These are phyloP conservation scores for Crucibulum laeve DNA, from an alignment of 768 basidiomycete genomes.

Conservation along the genomic window DNA sequence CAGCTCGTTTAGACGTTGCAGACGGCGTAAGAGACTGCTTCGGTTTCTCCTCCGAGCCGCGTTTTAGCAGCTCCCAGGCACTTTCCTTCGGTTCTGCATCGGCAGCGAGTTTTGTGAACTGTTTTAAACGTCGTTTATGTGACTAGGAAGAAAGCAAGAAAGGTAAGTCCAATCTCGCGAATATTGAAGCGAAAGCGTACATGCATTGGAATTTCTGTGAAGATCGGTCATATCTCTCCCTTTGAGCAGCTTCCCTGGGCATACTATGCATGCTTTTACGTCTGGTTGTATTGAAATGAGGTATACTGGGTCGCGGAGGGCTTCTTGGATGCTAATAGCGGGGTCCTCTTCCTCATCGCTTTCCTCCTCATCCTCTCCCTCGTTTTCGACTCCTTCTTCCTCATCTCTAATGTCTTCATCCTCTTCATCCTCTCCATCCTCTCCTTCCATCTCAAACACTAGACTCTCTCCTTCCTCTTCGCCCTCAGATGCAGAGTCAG, in stretches of 20 bases:
- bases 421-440: constrained; percentile 17
- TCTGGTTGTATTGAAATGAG: constrained; percentile 51
- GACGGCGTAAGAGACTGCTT: constrained; percentile 15
- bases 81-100: constrained; percentile 36
- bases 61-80: constrained; percentile 40
- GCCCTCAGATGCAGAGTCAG: constrained; percentile 19
- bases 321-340: constrained; percentile 52
- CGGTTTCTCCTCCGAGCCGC: constrained; percentile 20
- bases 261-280: constrained; percentile 57
- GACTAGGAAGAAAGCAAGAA: constrained; percentile 35
- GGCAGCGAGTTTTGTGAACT: constrained; percentile 38
- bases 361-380: constrained; percentile 20
- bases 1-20: constrained; percentile 50
- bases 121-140: constrained; percentile 57
- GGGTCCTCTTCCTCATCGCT: constrained; percentile 30
- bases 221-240: constrained; percentile 46
- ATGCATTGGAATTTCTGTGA: constrained; percentile 62
- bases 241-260: constrained; percentile 73
- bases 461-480: constrained; percentile 11
- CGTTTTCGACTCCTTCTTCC: constrained; percentile 14
- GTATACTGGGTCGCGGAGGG: constrained; percentile 61
- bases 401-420: constrained; percentile 12
- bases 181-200: constrained; percentile 26
- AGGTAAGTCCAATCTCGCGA: constrained; percentile 5
- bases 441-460: constrained; percentile 21